Percentiles rank a stretch among this genome's conserved stretches.
Evolutionary conservation across 2,329 filamentous ascomycete genomes (phyloP).

Genomic region (Cercospora citrullina): DNA sequence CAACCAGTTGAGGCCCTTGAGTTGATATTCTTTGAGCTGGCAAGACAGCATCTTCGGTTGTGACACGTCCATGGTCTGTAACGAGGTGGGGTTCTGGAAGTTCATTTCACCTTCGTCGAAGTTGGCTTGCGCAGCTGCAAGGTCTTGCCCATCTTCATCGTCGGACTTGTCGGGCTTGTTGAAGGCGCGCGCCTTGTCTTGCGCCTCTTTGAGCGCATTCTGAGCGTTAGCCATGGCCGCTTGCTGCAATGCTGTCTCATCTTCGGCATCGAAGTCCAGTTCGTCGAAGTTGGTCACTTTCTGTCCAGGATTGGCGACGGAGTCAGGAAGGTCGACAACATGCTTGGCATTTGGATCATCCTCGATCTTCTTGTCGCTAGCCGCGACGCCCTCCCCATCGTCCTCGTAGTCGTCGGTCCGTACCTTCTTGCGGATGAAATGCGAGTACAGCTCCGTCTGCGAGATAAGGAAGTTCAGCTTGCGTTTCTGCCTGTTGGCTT

Average conservation of each 20-base stretch:
- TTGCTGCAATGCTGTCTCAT: constrained; percentile 75
- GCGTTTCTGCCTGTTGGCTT: constrained; percentile 94
- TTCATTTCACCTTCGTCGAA: constrained; percentile 98
- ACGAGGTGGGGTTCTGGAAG: constrained; percentile 95
- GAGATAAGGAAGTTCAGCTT: constrained; percentile 99
- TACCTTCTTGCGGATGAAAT: constrained; percentile 99
- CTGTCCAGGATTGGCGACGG: constrained; percentile 52
- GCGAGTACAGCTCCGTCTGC: constrained; percentile 96
- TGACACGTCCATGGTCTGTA: constrained; percentile 90
- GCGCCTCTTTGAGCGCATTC: constrained; percentile 90
- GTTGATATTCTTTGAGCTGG: constrained; percentile 95
- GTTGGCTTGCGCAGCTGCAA: constrained; percentile 42
- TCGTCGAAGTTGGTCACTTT: constrained; percentile 94
- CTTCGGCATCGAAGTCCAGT: constrained; percentile 92
- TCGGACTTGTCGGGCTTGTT: constrained; percentile 62
- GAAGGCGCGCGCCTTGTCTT: constrained; percentile 89
- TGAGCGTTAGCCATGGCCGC: constrained; percentile 95
- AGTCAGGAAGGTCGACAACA: constrained; percentile 51
- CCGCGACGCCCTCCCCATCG: constrained; percentile 71
- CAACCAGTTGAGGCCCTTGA: constrained; percentile 99
- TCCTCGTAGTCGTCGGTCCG: constrained; percentile 94
- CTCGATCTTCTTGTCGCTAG: constrained; percentile 52
- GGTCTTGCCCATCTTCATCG: constrained; percentile 53
- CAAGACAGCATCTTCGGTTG: constrained; percentile 92
- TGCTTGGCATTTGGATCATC: constrained; percentile 44